Percentiles rank a stretch among this genome's conserved stretches.
These are phyloP conservation scores for Claviceps citrina DNA, from an alignment of 2,329 filamentous ascomycete species.

Conservation along the genomic window DNA sequence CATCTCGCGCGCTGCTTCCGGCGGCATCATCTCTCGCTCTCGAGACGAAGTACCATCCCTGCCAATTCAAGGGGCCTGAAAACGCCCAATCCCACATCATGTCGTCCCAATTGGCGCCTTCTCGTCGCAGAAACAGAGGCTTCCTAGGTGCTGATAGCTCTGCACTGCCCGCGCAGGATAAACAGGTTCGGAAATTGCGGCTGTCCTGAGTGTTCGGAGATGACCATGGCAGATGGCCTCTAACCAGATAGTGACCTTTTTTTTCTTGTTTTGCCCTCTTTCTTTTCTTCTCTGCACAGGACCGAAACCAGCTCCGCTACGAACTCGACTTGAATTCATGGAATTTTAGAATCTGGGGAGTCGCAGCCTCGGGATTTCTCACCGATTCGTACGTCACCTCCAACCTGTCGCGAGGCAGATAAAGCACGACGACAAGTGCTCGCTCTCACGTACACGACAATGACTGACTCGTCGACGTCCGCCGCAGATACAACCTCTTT, in stretches of 20 bases:
- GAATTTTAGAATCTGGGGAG: slow-evolving; percentile 39
- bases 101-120: slow-evolving; percentile 15
- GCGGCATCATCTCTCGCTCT: neutral
- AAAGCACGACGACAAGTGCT: neutral
- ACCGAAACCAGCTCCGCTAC: slow-evolving; percentile 35
- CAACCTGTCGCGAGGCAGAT: too few species aligned
- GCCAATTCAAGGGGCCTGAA: neutral
- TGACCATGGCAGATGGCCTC: neutral
- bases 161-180: slow-evolving; percentile 32
- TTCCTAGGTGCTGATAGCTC: slow-evolving; percentile 36
- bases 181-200: slow-evolving; percentile 22
- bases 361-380: slow-evolving; percentile 38
- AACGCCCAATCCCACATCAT: slow-evolving; percentile 10
- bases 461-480: neutral
- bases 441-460: neutral
- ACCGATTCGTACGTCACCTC: slow-evolving; percentile 31
- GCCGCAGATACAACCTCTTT: slow-evolving; percentile 35
- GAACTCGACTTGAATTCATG: slow-evolving; percentile 39
- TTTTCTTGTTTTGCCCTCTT: neutral
- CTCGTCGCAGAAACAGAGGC: slow-evolving; percentile 28
- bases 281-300: slow-evolving; percentile 19
- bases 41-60: neutral
- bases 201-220: neutral
- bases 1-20: neutral
- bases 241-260: slow-evolving; percentile 1